Conservation (phyloP, 179 eudicot species). For the Pouteria campechiana region DNA sequence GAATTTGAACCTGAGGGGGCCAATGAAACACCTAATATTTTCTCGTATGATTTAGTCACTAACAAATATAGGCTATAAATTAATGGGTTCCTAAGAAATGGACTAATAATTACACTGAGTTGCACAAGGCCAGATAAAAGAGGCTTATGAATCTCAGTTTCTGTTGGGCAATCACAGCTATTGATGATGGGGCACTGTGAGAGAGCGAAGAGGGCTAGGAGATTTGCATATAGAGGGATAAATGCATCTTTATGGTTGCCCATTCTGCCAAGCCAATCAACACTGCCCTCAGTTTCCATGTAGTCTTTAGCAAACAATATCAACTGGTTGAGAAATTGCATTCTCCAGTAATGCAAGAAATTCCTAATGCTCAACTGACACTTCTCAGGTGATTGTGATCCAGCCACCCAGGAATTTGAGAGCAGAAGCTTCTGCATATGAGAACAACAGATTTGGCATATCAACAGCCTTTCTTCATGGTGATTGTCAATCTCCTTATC, state of each 20-base stretch:
- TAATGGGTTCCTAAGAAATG: constrained; percentile 69
- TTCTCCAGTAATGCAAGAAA: constrained; percentile 52
- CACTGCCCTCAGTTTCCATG: constrained; percentile 22
- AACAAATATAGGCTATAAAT: constrained; percentile 41
- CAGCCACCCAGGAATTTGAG: constrained; percentile 15
- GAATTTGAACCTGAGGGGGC: constrained; percentile 10
- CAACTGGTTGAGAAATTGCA: constrained; percentile 42
- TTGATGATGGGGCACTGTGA: constrained; percentile 42
- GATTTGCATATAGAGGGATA: constrained; percentile 74
- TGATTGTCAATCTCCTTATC: constrained; percentile 96
- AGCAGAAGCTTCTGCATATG: constrained; percentile 51
- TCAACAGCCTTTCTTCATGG: constrained; percentile 84
- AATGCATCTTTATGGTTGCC: constrained; percentile 95
- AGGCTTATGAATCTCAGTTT: constrained; percentile 14
- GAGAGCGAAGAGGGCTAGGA: constrained; percentile 58
- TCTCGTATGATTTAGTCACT: constrained; percentile 43
- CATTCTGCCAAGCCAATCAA: constrained; percentile 78
- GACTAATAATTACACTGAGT: constrained; percentile 43
- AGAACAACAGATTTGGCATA: constrained; percentile 77
- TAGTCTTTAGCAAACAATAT: constrained; percentile 33
- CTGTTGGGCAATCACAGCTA: too few relatives aligned
- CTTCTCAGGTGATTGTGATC: too few relatives aligned
- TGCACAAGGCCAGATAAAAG: constrained; percentile 35
- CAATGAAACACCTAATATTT: constrained; percentile 13
- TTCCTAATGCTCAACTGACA: too few relatives aligned